Evolutionary conservation across 495 filamentous ascomycete genomes (phyloP), one percentile per base, ranked within the genome.

Genomic region (Podospora pseudopauciseta): DNA sequence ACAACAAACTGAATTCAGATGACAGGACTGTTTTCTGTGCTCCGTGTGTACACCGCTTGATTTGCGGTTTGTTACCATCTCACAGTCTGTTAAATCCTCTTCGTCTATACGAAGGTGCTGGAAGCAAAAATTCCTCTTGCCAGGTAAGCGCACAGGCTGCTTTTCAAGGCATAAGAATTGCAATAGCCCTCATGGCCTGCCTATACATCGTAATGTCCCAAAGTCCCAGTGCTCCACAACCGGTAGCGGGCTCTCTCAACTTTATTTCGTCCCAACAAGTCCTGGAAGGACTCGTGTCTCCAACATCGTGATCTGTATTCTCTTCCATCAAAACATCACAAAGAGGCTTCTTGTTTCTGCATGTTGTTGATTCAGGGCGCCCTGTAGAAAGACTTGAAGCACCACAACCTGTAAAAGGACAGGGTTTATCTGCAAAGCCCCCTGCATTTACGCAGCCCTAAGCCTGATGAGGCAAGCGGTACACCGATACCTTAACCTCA

Each of bases 401-500:
- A 26, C 30, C n/a, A 16, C 26, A 49, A 15, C 19, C 9, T 16
- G 34, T 44, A 54, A 49, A 26, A 62, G 32, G 49, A 56, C 26
- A 26, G 49, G 15, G 23, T 32, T 26, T 18, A 44, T 19, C 26
- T 44, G 39, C 20, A 66, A 64, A 61, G 65, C 73, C 70, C 74
- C 72, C 27, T 55, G 1, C 28, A 58, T 44, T 59, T 63, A 68
- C 55, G 63, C 27, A 65, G 60, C 72, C 27, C 74, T 76, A 78
- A 61, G 61, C 76, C 69, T 64, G 49, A 68, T 69, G 57, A 67
- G 71, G 76, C 65, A 78, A 64, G 71, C 63, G 60, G 60, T 54
- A 64, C 65, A 26, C 60, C 68, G 65, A 67, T 66, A 71, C 66
- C 70, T 72, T 67, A 71, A 76, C 69, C 66, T 74, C 75, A 78